Percentiles rank a stretch among this genome's conserved stretches.
phyloP scores from a whole-genome alignment of 2,329 filamentous ascomycete species.

The Lojkania enalia region DNA sequence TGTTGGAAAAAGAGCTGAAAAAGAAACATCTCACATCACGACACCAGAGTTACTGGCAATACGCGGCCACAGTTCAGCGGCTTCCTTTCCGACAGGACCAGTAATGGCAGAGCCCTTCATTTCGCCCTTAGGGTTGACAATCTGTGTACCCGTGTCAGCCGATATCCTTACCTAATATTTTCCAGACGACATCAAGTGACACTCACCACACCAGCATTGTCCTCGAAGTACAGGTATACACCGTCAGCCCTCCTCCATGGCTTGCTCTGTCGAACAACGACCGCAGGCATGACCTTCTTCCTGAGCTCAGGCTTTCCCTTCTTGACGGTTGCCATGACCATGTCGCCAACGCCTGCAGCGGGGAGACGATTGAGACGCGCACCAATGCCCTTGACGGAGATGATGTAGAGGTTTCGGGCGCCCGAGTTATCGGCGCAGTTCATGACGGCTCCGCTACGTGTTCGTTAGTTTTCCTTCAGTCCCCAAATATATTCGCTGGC shows the following conservation, averaged over 20 bases:
- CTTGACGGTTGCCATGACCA: slow-evolving; percentile 99
- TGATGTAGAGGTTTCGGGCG: slow-evolving; percentile 99
- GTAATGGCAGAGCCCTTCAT: slow-evolving; percentile 99
- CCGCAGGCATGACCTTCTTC: slow-evolving; percentile 99
- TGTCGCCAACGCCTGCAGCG: slow-evolving; percentile 97
- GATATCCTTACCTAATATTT: background rate
- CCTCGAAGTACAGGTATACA: slow-evolving; percentile 99
- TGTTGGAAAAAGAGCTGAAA: slow-evolving; percentile 44
- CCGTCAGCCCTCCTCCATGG: slow-evolving; percentile 98
- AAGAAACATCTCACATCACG: slow-evolving; percentile 80
- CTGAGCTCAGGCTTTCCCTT: slow-evolving; percentile 99
- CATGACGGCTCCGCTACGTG: slow-evolving; percentile 90
- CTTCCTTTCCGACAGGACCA: slow-evolving; percentile 98
- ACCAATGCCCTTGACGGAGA: slow-evolving; percentile 98
- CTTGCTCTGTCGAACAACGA: slow-evolving; percentile 98
- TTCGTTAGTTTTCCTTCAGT: slow-evolving; percentile 33
- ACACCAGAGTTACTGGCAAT: slow-evolving; percentile 99
- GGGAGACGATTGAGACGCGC: slow-evolving; percentile 96
- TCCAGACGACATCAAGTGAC: background rate
- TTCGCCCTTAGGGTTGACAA: slow-evolving; percentile 99
- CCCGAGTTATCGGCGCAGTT: slow-evolving; percentile 99
- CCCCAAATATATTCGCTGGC: slow-evolving; percentile 9
- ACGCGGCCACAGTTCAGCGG: slow-evolving; percentile 99
- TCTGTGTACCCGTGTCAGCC: slow-evolving; percentile 61
- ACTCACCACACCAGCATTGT: slow-evolving; percentile 98